These are phyloP conservation scores for Curvularia lunata DNA, from an alignment of 2,329 filamentous ascomycete genomes.

Conservation along the genomic window DNA sequence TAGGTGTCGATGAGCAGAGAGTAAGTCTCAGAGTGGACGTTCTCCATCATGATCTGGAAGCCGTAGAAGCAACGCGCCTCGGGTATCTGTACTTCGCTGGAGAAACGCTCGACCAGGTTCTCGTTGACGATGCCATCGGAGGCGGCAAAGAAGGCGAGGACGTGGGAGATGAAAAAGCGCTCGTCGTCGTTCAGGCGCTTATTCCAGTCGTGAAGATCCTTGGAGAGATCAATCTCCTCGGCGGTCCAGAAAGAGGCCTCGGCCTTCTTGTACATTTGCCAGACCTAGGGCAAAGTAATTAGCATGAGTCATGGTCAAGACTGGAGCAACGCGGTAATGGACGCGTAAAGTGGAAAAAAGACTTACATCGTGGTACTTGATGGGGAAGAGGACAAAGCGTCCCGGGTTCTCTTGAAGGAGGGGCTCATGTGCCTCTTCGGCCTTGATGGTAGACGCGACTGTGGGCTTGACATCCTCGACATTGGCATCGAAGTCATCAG, in stretches of 20 bases:
- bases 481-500: conserved; percentile 49
- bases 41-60: conserved; percentile 99
- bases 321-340: conserved; percentile 65
- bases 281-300: conserved; percentile 70
- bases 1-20: conserved; percentile 99
- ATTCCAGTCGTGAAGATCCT: conserved; percentile 99
- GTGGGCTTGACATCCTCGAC: conserved; percentile 59
- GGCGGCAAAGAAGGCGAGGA: conserved; percentile 97
- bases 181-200: conserved; percentile 96
- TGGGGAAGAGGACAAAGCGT: conserved; percentile 96
- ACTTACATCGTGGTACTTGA: conserved; percentile 98
- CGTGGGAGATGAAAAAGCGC: conserved; percentile 97
- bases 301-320: conserved; percentile 28
- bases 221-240: conserved; percentile 98
- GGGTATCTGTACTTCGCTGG: conserved; percentile 92
- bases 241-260: conserved; percentile 99
- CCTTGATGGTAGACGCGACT: conserved; percentile 59
- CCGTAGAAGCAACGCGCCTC: conserved; percentile 99
- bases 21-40: conserved; percentile 99
- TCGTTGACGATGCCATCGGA: conserved; percentile 99
- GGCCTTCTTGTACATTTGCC: conserved; percentile 99
- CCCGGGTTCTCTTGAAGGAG: conserved; percentile 94
- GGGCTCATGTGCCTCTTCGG: conserved; percentile 82
- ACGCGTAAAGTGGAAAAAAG: conserved; percentile 48
- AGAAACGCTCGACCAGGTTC: conserved; percentile 98